phyloP scores from a whole-genome alignment of 495 filamentous ascomycete genomes.

The Podospora comata region DNA sequence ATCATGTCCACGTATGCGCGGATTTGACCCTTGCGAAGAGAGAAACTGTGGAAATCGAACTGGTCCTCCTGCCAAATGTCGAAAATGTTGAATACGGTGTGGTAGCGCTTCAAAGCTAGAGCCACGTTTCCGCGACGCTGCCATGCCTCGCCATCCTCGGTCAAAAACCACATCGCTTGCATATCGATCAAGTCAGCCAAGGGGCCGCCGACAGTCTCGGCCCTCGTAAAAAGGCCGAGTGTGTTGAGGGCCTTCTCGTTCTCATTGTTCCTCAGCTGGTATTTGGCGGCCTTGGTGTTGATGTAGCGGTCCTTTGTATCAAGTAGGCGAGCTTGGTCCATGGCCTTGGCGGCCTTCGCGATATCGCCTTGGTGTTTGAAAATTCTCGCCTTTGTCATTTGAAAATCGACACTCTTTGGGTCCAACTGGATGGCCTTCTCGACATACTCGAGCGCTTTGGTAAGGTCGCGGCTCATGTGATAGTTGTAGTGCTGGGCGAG shows the following conservation, averaged over 20 bases:
- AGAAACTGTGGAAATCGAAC: constrained; percentile 98
- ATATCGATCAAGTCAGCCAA: constrained; percentile 92
- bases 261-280: constrained; percentile 88
- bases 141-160: constrained; percentile 91
- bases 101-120: constrained; percentile 87
- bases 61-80: constrained; percentile 98
- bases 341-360: constrained; percentile 75
- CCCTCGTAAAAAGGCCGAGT: constrained; percentile 90
- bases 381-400: constrained; percentile 94
- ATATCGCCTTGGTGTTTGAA: constrained; percentile 85
- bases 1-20: constrained; percentile 94
- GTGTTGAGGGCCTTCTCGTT: constrained; percentile 79
- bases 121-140: constrained; percentile 76
- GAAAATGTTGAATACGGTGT: constrained; percentile 84
- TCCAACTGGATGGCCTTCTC: constrained; percentile 77
- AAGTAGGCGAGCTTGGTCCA: constrained; percentile 81
- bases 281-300: constrained; percentile 97
- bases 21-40: constrained; percentile 89
- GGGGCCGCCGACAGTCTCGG: constrained; percentile 80
- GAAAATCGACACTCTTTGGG: constrained; percentile 80
- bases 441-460: constrained; percentile 76
- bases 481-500: constrained; percentile 97
- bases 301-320: constrained; percentile 93
- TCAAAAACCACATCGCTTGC: constrained; percentile 97
- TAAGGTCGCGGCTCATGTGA: constrained; percentile 74